These are phyloP conservation scores for Artemisia argyi DNA, from an alignment of 129 eudicot genomes.

Conservation along the genomic window DNA sequence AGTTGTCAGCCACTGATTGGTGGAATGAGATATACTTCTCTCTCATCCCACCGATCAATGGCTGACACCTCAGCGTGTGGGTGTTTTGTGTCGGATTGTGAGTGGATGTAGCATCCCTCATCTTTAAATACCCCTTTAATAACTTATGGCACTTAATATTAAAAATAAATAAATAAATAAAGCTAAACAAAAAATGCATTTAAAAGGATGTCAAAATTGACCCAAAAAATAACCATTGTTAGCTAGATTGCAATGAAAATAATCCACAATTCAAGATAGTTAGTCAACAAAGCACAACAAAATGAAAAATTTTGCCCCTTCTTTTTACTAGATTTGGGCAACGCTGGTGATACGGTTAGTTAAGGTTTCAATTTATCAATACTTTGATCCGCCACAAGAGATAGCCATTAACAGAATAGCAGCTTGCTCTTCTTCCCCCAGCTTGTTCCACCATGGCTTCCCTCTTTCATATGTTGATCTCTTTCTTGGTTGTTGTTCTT, in stretches of 20 bases:
- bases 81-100: too few species aligned
- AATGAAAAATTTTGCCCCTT: slow-evolving; percentile 11
- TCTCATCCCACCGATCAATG: too few species aligned
- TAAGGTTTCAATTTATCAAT: slow-evolving; percentile 34
- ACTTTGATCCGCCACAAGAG: slow-evolving; percentile 65
- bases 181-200: neutral
- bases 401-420: slow-evolving; percentile 74
- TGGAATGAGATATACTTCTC: too few species aligned
- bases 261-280: slow-evolving; percentile 7
- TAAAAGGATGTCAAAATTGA: slow-evolving; percentile 7
- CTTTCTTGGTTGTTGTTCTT: slow-evolving; percentile 16
- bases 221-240: neutral
- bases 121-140: neutral
- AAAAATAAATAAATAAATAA: too few species aligned
- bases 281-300: slow-evolving; percentile 6
- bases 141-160: neutral
- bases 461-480: slow-evolving; percentile 38
- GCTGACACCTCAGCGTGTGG: too few species aligned
- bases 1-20: too few species aligned
- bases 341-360: slow-evolving; percentile 9
- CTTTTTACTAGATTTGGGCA: neutral
- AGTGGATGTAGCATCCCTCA: too few species aligned
- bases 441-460: slow-evolving; percentile 44
- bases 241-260: slow-evolving; percentile 19
- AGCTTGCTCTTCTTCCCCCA: slow-evolving; percentile 73